Base-by-base conservation (phyloP, 1,284 basidiomycete species). In the Irpex rosettiformis region DNA sequence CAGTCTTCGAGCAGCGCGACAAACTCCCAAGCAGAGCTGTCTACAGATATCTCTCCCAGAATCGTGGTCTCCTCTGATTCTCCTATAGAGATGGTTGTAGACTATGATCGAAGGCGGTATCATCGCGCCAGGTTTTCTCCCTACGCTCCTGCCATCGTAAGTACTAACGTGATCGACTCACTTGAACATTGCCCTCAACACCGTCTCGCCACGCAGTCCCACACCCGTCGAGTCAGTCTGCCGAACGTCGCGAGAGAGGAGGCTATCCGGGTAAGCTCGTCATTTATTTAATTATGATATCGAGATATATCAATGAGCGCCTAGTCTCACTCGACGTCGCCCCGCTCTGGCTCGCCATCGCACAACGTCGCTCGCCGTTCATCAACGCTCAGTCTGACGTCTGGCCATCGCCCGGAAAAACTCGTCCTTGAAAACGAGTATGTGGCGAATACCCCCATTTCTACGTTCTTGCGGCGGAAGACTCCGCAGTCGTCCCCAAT, bases 401-500 rank as follows among this genome's bases (percentile, higher is more conserved):
- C 48, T 22, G 22, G 52, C 24, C 52, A 62, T 16, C 65, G 66
- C 18, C 69, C 68, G 45, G 66, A 69, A 24, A 70, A 71, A 55
- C 65, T 70, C 52, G 59, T 60, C 3, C 65, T 72, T 18, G 65
- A 65, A 29, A 74, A 73, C 37, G 76, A 79, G 57, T 65, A 70
- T 28, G 70, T 78, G 45, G 77, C 76, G 4, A 77, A 73, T 60
- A 89, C 85, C 6, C 89, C 89, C 57, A 91, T 91, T 60, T 91
- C 89, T 18, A 81, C 82, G 33, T 91, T 88, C 62, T 84, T 88
- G 45, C 86, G 89, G 61, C 83, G 89, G 59, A 88, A 84, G 72
- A 89, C 87, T 2, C 89, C 89, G 25, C 83, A 84, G 61, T 77
- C 81, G 37, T 89, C 89, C 13, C 88, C 88, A 0, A 86, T 83